Evolutionary conservation across 305 asterid species (phyloP).

Genomic region (Ilex paraguariensis): DNA sequence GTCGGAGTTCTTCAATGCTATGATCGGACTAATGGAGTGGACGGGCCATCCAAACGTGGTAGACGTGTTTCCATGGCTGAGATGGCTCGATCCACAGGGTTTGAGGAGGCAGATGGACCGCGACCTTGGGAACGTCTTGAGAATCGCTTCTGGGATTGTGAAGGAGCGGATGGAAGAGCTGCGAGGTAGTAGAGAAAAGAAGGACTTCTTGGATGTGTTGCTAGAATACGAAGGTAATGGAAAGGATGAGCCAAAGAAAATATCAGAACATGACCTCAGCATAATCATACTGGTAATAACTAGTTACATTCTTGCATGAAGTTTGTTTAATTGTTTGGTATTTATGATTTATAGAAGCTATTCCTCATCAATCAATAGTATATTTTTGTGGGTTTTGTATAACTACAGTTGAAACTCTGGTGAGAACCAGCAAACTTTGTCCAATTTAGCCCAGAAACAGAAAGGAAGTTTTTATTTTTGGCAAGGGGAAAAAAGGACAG

Average conservation of each 20-base stretch:
- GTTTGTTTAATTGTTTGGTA: too few relatives aligned
- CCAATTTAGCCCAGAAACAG: too few relatives aligned
- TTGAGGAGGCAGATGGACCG: slow-evolving; percentile 35
- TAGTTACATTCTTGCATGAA: too few relatives aligned
- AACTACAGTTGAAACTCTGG: too few relatives aligned
- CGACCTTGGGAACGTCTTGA: slow-evolving; percentile 29
- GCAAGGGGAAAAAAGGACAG: too few relatives aligned
- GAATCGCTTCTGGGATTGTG: slow-evolving; percentile 37
- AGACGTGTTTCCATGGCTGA: slow-evolving; percentile 40
- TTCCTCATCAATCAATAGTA: too few relatives aligned
- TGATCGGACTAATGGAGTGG: slow-evolving; percentile 37
- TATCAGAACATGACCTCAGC: not conserved
- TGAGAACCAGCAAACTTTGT: too few relatives aligned
- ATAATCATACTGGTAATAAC: not conserved
- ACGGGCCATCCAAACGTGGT: slow-evolving; percentile 52
- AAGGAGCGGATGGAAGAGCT: slow-evolving; percentile 40
- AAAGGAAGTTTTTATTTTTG: too few relatives aligned
- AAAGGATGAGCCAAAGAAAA: not conserved
- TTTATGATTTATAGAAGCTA: too few relatives aligned
- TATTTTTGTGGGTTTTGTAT: too few relatives aligned
- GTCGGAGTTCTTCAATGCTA: slow-evolving; percentile 40
- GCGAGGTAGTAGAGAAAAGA: slow-evolving; percentile 15
- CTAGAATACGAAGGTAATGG: not conserved
- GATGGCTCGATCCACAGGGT: slow-evolving; percentile 44
- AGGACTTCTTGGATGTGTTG: not conserved